phyloP scores from a whole-genome alignment of 2,329 filamentous ascomycete genomes.

The Ophiocordyceps sinensis region DNA sequence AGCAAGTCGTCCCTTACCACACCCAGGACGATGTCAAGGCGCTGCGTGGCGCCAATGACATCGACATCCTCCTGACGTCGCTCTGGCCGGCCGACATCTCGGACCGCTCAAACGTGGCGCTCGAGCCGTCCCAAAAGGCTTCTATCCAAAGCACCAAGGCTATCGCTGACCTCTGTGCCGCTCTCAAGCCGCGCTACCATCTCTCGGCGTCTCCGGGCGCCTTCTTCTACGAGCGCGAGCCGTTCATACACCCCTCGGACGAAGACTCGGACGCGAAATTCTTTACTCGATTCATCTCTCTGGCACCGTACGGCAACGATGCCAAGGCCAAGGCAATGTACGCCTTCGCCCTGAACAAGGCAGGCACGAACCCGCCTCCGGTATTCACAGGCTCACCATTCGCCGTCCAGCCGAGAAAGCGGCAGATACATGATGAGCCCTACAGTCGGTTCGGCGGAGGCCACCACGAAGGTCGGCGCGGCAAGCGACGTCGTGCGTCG shows the following conservation, averaged over 20 bases:
- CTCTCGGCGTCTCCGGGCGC: conserved; percentile 52
- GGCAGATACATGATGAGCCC: conserved; percentile 29
- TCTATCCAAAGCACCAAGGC: conserved; percentile 44
- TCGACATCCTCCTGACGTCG: conserved; percentile 77
- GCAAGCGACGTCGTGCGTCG: conserved; percentile 29
- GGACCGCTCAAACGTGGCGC: conserved; percentile 48
- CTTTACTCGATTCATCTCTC: conserved; percentile 79
- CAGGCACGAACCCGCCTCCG: conserved; percentile 47
- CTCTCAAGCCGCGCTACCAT: conserved; percentile 84
- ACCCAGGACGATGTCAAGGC: conserved; percentile 61
- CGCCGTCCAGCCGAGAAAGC: conserved; percentile 41
- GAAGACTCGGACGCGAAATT: conserved; percentile 33
- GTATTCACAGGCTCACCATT: conserved; percentile 71
- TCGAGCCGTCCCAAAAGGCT: conserved; percentile 37
- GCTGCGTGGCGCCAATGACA: conserved; percentile 59
- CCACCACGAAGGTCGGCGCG: conserved; percentile 26
- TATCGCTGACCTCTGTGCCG: conserved; percentile 63
- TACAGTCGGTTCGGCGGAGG: conserved; percentile 40
- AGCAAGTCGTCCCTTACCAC: conserved; percentile 66
- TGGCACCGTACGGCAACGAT: conserved; percentile 64
- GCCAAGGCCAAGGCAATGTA: conserved; percentile 71
- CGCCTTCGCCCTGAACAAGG: conserved; percentile 57
- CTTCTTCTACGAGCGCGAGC: conserved; percentile 80
- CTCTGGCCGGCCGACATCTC: conserved; percentile 70
- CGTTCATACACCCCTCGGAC: conserved; percentile 58